Evolutionary conservation across 139 green algal species (phyloP).

Genomic region (Pedinophyceae sp.): DNA sequence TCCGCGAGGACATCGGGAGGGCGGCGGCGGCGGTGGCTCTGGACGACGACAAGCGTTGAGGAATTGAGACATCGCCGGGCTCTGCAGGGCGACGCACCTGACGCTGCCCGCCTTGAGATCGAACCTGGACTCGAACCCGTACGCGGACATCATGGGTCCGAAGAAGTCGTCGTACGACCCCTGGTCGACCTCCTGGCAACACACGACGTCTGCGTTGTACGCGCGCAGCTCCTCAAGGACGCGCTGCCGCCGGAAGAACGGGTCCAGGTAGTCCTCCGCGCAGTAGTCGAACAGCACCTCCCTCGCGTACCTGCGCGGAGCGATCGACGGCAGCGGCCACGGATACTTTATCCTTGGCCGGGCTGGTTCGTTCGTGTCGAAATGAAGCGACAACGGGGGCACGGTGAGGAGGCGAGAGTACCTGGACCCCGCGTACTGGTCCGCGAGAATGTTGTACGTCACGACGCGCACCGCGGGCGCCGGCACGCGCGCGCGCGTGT

Average conservation of each 20-base stretch:
- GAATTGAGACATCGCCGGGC: background rate
- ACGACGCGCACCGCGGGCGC: slow-evolving; percentile 39
- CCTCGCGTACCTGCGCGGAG: no score
- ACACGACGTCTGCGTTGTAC: slow-evolving; percentile 49
- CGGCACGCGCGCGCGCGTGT: background rate
- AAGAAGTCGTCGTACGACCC: slow-evolving; percentile 41
- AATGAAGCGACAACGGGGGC: no score
- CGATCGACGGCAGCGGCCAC: no score
- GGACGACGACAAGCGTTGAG: no score
- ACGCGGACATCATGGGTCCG: slow-evolving; percentile 27
- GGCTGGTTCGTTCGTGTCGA: no score
- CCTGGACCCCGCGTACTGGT: slow-evolving; percentile 64
- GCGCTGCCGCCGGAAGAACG: slow-evolving; percentile 58
- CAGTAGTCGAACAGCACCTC: background rate
- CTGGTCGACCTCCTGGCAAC: slow-evolving; percentile 72
- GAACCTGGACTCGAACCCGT: slow-evolving; percentile 2
- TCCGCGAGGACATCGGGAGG: no score
- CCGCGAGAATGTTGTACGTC: slow-evolving; percentile 86
- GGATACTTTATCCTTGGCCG: no score
- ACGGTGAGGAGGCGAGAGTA: no score
- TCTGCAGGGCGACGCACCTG: slow-evolving; percentile 8
- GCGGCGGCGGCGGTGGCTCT: no score
- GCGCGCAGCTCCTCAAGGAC: slow-evolving; percentile 54
- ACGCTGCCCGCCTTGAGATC: slow-evolving; percentile 8
- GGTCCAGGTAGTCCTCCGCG: slow-evolving; percentile 34